Conservation (phyloP, 2,329 filamentous ascomycete species). For the Hypoxylon sp. region DNA sequence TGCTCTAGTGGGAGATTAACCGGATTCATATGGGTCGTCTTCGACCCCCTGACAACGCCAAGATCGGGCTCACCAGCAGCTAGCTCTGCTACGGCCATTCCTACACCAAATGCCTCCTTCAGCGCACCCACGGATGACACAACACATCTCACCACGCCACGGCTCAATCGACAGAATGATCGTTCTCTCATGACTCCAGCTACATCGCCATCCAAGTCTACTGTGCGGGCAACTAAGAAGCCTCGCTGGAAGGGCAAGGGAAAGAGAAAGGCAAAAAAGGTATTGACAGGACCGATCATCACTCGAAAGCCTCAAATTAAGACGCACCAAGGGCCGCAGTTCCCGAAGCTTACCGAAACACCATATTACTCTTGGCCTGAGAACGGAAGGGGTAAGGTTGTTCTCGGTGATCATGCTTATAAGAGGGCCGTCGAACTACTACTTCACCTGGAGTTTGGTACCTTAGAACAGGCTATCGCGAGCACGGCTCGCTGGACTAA, state of each 20-base stretch:
- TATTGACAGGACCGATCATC: conserved; percentile 71
- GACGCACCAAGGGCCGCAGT: conserved; percentile 66
- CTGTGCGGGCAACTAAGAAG: conserved; percentile 40
- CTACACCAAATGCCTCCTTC: conserved; percentile 53
- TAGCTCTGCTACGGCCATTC: conserved; percentile 27
- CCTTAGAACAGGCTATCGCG: conserved; percentile 70
- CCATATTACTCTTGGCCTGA: conserved; percentile 77
- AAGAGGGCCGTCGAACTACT: conserved; percentile 78
- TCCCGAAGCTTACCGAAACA: conserved; percentile 67
- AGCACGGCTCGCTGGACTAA: conserved; percentile 80
- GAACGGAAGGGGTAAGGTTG: conserved; percentile 72
- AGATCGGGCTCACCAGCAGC: conserved; percentile 24
- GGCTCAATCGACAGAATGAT: conserved; percentile 27
- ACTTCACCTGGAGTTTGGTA: conserved; percentile 81
- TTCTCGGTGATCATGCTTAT: conserved; percentile 76
- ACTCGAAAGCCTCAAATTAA: conserved; percentile 77
- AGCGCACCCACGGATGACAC: conserved; percentile 50
- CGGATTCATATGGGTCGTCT: conserved; percentile 94
- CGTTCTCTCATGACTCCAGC: conserved; percentile 50
- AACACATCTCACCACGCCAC: conserved; percentile 25
- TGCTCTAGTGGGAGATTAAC: conserved; percentile 93
- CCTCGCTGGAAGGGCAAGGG: conserved; percentile 59
- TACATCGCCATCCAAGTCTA: conserved; percentile 54
- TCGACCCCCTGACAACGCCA: conserved; percentile 67
- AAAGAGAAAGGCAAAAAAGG: conserved; percentile 65